Conservation (phyloP, 176 grass and related monocot genomes). For the Areca catechu region DNA sequence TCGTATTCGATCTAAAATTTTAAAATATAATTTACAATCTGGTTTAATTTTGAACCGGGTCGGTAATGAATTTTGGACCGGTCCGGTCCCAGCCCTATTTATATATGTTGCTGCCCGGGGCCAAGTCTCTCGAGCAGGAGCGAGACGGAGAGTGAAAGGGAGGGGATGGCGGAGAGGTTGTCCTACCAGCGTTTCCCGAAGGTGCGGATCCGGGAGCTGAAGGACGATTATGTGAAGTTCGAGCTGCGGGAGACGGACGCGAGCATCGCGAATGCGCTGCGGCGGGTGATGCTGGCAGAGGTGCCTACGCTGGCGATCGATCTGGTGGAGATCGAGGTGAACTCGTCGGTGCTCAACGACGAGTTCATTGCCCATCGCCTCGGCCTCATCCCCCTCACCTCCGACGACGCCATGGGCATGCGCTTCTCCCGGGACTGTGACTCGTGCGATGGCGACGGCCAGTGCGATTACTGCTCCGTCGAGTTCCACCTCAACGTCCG, state of each 20-base stretch:
- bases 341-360: slow-evolving; percentile 97
- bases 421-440: slow-evolving; percentile 97
- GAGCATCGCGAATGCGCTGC: slow-evolving; percentile 89
- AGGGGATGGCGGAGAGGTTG: not conserved
- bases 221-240: slow-evolving; percentile 73
- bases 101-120: no score
- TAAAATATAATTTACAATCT: no score
- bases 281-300: slow-evolving; percentile 94
- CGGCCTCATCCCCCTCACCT: slow-evolving; percentile 91
- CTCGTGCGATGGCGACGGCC: slow-evolving; percentile 77
- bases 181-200: slow-evolving; percentile 86
- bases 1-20: no score
- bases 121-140: no score
- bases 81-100: no score
- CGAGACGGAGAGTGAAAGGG: not conserved
- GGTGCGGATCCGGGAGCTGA: slow-evolving; percentile 74
- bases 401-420: slow-evolving; percentile 74
- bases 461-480: slow-evolving; percentile 88
- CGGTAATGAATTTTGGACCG: no score
- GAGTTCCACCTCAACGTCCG: slow-evolving; percentile 72
- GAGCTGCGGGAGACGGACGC: slow-evolving; percentile 88
- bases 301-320: slow-evolving; percentile 89
- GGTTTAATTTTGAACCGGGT: no score
- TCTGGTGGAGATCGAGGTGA: slow-evolving; percentile 82
- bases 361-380: slow-evolving; percentile 93